phyloP scores from a whole-genome alignment of 805 yeast genomes.

The Pichia cabralensis region DNA sequence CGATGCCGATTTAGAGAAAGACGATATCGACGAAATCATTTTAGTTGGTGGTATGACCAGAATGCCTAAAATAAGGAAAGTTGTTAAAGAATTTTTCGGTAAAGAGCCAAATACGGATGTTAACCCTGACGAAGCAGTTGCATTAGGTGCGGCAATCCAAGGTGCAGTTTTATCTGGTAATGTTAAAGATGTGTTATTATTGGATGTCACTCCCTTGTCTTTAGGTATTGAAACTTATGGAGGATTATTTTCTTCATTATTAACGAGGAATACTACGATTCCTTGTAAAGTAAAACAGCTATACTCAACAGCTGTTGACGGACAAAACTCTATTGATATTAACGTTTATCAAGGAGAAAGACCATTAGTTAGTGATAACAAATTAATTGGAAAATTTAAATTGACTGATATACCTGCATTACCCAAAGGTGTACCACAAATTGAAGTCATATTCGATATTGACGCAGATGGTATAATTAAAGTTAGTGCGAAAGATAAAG shows the following conservation, averaged over 20 bases:
- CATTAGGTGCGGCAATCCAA: slow-evolving; percentile 96
- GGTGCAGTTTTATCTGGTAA: slow-evolving; percentile 96
- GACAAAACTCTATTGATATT: slow-evolving; percentile 90
- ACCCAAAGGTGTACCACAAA: slow-evolving; percentile 83
- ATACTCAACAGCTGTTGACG: slow-evolving; percentile 91
- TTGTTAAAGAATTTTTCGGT: slow-evolving; percentile 68
- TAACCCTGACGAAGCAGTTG: slow-evolving; percentile 92
- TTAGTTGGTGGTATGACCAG: slow-evolving; percentile 89
- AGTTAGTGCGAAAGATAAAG: slow-evolving; percentile 90
- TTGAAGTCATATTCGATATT: slow-evolving; percentile 87
- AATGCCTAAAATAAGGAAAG: slow-evolving; percentile 79
- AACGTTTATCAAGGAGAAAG: slow-evolving; percentile 98
- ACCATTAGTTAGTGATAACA: slow-evolving; percentile 91
- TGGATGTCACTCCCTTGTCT: slow-evolving; percentile 83
- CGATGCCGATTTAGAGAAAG: slow-evolving; percentile 62
- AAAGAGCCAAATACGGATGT: slow-evolving; percentile 84
- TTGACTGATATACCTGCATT: slow-evolving; percentile 85
- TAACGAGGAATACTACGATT: slow-evolving; percentile 83
- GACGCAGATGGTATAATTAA: slow-evolving; percentile 97
- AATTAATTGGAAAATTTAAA: slow-evolving; percentile 89
- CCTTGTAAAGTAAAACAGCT: slow-evolving; percentile 91
- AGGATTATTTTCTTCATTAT: slow-evolving; percentile 85
- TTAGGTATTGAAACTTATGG: slow-evolving; percentile 96
- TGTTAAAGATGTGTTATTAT: slow-evolving; percentile 80
- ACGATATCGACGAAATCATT: slow-evolving; percentile 69